A percentile compares a stretch with the other conserved stretches of the same genome.
phyloP scores from a whole-genome alignment of 2,329 filamentous ascomycete species.

The Aureobasidium sp. region DNA sequence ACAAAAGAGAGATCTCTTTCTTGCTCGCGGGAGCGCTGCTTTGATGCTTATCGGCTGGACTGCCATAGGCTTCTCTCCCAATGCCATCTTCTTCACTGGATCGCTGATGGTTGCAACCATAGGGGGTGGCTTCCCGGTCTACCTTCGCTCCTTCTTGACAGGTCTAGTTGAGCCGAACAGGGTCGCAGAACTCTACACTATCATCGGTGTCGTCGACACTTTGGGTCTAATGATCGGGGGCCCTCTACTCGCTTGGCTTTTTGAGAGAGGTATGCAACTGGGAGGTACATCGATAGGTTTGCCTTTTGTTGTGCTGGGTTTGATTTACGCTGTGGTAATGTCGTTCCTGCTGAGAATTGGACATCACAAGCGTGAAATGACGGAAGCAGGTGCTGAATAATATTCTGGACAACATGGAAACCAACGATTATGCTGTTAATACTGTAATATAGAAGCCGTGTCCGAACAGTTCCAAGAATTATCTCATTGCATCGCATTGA shows the following conservation, averaged over 20 bases:
- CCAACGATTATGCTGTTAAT: too few species aligned
- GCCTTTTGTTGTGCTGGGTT: constrained; percentile 38
- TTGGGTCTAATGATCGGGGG: constrained; percentile 42
- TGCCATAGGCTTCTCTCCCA: constrained; percentile 27
- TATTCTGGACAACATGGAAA: too few species aligned
- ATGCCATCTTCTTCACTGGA: constrained; percentile 21
- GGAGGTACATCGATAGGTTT: constrained; percentile 46
- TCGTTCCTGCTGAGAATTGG: not conserved
- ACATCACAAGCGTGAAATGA: not conserved
- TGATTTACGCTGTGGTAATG: constrained; percentile 22
- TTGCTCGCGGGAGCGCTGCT: constrained; percentile 26
- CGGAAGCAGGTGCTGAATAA: not conserved
- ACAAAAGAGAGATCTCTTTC: constrained; percentile 27
- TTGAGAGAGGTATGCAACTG: constrained; percentile 40
- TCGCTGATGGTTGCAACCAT: constrained; percentile 42
- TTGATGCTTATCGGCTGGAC: constrained; percentile 25
- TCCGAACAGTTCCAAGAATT: too few species aligned
- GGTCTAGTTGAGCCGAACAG: constrained; percentile 48
- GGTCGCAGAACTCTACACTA: constrained; percentile 48
- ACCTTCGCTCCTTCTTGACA: constrained; percentile 47
- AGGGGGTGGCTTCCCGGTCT: constrained; percentile 38
- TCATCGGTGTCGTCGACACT: constrained; percentile 46
- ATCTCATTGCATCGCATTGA: too few species aligned
- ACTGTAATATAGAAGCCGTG: too few species aligned
- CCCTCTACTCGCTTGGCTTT: constrained; percentile 42